phyloP scores from a whole-genome alignment of 495 filamentous ascomycete genomes.

The Hypoxylon fragiforme region DNA sequence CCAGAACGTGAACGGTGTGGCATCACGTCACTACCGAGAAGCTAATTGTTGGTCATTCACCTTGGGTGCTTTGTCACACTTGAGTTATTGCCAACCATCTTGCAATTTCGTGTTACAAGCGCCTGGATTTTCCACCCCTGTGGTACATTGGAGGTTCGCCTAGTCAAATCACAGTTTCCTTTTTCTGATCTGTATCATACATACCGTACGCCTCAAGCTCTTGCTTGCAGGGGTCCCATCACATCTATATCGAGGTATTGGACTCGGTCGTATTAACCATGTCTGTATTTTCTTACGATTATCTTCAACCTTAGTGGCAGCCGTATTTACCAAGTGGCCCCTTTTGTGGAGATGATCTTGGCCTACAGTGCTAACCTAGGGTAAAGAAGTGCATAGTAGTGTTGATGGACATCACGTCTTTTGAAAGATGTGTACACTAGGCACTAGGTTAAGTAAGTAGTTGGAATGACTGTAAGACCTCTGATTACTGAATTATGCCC shows the following conservation, averaged over 20 bases:
- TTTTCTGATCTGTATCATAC: constrained; percentile 7
- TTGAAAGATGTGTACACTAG: not conserved
- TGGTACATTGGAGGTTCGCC: constrained; percentile 6
- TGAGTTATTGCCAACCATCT: constrained; percentile 8
- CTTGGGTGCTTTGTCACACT: constrained; percentile 5
- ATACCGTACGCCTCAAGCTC: constrained; percentile 1
- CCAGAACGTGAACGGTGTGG: constrained; percentile 6
- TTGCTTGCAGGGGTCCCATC: constrained; percentile 6
- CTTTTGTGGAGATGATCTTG: constrained; percentile 27
- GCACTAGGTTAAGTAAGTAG: too few species aligned
- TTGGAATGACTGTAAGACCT: constrained; percentile 15
- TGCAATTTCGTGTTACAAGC: constrained; percentile 11
- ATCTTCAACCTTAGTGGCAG: constrained; percentile 24
- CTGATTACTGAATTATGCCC: constrained; percentile 15
- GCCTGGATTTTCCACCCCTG: constrained; percentile 11
- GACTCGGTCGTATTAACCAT: constrained; percentile 17
- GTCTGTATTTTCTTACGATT: constrained; percentile 24
- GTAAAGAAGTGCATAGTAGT: too few species aligned
- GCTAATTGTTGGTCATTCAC: not conserved
- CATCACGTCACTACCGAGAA: constrained; percentile 26
- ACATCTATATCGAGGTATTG: constrained; percentile 15
- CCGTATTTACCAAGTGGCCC: not conserved
- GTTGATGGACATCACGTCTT: not conserved
- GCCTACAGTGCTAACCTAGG: constrained; percentile 8
- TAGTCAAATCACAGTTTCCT: constrained; percentile 12